phyloP scores from a whole-genome alignment of 768 basidiomycete species.

The Phanerochaete carnosa region DNA sequence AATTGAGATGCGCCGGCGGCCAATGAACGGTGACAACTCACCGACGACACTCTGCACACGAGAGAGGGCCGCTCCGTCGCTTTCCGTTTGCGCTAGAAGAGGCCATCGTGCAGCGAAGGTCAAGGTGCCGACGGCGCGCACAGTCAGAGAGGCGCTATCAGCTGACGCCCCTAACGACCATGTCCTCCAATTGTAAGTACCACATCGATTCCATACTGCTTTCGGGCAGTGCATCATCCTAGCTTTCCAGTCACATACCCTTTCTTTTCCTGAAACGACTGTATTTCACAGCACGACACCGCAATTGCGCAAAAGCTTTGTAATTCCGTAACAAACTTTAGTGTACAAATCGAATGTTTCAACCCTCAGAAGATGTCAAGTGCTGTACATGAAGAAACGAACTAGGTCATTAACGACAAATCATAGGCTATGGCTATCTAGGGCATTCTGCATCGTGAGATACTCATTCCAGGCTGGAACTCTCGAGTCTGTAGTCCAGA shows the following conservation, averaged over 20 bases:
- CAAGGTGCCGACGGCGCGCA: constrained; percentile 7
- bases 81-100: constrained; percentile 7
- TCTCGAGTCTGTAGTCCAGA: not conserved
- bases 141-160: constrained; percentile 1
- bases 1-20: constrained; percentile 8
- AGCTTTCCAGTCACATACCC: not conserved
- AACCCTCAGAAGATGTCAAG: not conserved
- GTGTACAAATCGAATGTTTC: not conserved
- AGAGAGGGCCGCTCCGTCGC: constrained; percentile 44
- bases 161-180: constrained; percentile 2
- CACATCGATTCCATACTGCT: not conserved
- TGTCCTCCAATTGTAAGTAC: not conserved
- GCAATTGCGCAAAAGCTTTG: not conserved
- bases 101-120: not conserved
- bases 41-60: constrained; percentile 72
- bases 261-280: not conserved
- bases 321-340: not conserved
- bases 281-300: not conserved
- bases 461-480: not conserved
- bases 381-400: not conserved
- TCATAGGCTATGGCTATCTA: not conserved
- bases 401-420: not conserved
- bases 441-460: not conserved
- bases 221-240: not conserved
- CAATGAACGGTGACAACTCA: constrained; percentile 24